phyloP scores from a whole-genome alignment of 2,329 filamentous ascomycete genomes.

The Tolypocladium tropicale region DNA sequence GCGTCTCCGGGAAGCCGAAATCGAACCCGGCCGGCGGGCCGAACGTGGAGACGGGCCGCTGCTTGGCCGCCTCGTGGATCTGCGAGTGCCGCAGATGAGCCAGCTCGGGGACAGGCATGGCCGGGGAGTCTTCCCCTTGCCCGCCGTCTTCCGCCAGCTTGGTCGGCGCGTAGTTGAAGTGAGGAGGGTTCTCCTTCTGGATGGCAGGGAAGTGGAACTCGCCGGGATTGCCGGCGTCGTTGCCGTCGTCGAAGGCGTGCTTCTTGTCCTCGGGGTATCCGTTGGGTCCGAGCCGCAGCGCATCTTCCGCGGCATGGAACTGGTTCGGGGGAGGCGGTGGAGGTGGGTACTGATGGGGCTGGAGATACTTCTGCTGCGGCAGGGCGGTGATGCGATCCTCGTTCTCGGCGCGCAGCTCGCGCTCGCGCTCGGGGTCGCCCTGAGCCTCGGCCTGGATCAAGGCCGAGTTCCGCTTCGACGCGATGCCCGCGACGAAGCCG shows the following conservation, averaged over 20 bases:
- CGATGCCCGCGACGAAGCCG: conserved; percentile 77
- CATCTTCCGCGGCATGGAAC: background rate
- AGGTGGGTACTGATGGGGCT: conserved; percentile 33
- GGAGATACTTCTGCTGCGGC: conserved; percentile 56
- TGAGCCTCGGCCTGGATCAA: conserved; percentile 73
- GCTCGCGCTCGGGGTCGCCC: conserved; percentile 68
- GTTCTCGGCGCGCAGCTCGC: conserved; percentile 69
- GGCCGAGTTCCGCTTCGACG: conserved; percentile 76
- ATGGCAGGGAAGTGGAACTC: conserved; percentile 51
- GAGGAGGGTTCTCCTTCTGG: conserved; percentile 37
- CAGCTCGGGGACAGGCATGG: conserved; percentile 39
- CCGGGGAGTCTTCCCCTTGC: conserved; percentile 13
- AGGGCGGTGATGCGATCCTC: conserved; percentile 78
- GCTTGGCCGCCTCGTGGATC: conserved; percentile 19
- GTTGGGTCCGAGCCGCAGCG: conserved; percentile 5
- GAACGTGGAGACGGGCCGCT: conserved; percentile 44
- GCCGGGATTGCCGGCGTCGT: conserved; percentile 11
- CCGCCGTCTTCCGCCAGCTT: conserved; percentile 14
- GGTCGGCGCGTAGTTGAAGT: conserved; percentile 48
- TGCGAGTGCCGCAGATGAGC: conserved; percentile 44
- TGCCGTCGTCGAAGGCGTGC: conserved; percentile 11
- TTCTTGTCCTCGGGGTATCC: conserved; percentile 33
- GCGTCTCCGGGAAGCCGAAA: conserved; percentile 74
- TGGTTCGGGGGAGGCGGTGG: conserved; percentile 10
- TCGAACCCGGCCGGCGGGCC: conserved; percentile 56